Percentiles rank a stretch among this genome's conserved stretches.
Evolutionary conservation across 306 rosid species (phyloP).

Genomic region (Ziziphus jujuba): DNA sequence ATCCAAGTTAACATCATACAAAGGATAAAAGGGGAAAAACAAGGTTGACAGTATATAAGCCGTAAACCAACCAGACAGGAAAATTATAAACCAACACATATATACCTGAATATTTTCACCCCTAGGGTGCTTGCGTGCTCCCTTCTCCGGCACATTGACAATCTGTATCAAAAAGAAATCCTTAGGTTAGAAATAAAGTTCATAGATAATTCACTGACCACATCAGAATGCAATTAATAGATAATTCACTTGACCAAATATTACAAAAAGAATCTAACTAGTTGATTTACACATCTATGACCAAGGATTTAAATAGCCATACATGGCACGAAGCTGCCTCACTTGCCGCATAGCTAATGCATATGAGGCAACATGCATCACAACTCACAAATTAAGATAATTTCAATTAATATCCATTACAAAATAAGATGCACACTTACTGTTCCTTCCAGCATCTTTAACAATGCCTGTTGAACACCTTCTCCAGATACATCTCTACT

Average conservation of each 20-base stretch:
- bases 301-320: not conserved
- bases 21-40: not conserved
- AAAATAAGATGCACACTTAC: constrained; percentile 51
- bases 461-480: constrained; percentile 96
- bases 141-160: constrained; percentile 98
- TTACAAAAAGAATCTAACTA: not conserved
- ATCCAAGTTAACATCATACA: not conserved
- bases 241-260: not conserved
- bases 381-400: not conserved
- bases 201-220: not conserved
- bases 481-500: constrained; percentile 99
- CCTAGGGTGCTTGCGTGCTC: constrained; percentile 95
- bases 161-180: constrained; percentile 51
- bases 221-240: constrained; percentile 14
- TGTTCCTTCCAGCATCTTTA: constrained; percentile 99
- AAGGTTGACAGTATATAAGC: not conserved
- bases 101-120: constrained; percentile 93
- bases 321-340: not conserved
- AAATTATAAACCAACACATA: not conserved
- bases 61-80: constrained; percentile 1
- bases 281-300: not conserved
- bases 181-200: not conserved
- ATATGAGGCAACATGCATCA: not conserved
- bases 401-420: not conserved
- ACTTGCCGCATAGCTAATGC: not conserved